A percentile compares a stretch with the other conserved stretches of the same genome.
Conservation (phyloP, 2,329 filamentous ascomycete genomes). For the Raffaelea arxii region DNA sequence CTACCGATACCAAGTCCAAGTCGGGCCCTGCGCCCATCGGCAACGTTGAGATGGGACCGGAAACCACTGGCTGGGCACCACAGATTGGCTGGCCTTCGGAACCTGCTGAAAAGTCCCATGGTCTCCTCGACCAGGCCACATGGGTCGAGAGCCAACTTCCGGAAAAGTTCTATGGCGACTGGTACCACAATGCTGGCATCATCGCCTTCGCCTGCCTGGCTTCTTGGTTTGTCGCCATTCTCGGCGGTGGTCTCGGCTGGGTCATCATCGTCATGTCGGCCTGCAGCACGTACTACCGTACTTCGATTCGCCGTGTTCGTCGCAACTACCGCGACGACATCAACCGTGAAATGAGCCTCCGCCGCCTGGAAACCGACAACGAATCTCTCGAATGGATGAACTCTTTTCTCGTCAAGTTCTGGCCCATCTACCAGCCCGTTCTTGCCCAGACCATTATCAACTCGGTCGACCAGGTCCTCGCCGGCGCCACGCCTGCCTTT, state of each 20-base stretch:
- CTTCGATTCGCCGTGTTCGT: conserved; percentile 83
- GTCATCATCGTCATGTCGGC: conserved; percentile 85
- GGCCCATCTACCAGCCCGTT: conserved; percentile 96
- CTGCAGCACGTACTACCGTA: conserved; percentile 93
- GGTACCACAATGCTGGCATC: conserved; percentile 95
- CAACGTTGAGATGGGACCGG: conserved; percentile 42
- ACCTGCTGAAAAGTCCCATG: conserved; percentile 48
- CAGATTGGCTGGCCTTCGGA: conserved; percentile 65
- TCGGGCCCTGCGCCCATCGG: conserved; percentile 41
- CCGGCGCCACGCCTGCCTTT: conserved; percentile 82
- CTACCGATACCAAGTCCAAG: conserved; percentile 38
- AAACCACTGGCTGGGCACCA: conserved; percentile 75
- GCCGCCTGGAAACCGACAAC: conserved; percentile 76
- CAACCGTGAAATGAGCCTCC: conserved; percentile 71
- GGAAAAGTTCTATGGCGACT: conserved; percentile 90
- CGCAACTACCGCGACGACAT: conserved; percentile 95
- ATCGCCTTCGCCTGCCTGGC: conserved; percentile 86
- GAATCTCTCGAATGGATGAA: conserved; percentile 99
- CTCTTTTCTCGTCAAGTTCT: conserved; percentile 96
- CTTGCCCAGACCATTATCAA: conserved; percentile 86
- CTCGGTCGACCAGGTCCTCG: conserved; percentile 92
- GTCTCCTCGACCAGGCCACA: conserved; percentile 77
- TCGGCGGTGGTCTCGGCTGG: conserved; percentile 90
- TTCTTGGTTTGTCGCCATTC: conserved; percentile 80
- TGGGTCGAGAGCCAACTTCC: conserved; percentile 75